Conservation (phyloP, 306 rosid genomes). For the Ammopiptanthus mongolicus region DNA sequence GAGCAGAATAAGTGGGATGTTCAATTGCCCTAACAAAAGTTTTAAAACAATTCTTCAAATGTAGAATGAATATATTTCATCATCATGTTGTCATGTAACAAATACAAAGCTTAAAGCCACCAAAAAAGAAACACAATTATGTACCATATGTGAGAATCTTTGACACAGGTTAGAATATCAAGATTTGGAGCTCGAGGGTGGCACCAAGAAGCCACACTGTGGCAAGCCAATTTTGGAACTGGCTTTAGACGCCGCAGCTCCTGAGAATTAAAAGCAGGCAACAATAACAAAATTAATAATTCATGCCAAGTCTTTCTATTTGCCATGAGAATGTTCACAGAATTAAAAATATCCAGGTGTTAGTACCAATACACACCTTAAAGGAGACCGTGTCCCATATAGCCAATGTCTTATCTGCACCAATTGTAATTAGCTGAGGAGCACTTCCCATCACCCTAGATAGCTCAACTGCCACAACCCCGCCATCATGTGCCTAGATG, state of each 20-base stretch:
- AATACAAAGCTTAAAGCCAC: slow-evolving; percentile 9
- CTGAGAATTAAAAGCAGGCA: slow-evolving; percentile 40
- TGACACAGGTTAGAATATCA: slow-evolving; percentile 93
- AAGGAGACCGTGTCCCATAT: slow-evolving; percentile 97
- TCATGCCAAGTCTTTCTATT: slow-evolving; percentile 25
- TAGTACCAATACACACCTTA: slow-evolving; percentile 48
- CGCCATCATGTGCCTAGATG: slow-evolving; percentile 93
- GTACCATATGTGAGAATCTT: slow-evolving; percentile 96
- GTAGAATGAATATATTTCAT: slow-evolving; percentile 8
- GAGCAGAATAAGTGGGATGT: slow-evolving; percentile 97
- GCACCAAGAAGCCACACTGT: slow-evolving; percentile 98
- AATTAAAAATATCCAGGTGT: background rate
- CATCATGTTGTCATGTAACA: background rate
- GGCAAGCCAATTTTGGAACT: slow-evolving; percentile 93
- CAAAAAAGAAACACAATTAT: slow-evolving; percentile 14
- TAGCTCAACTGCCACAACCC: slow-evolving; percentile 96
- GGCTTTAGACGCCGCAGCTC: slow-evolving; percentile 96
- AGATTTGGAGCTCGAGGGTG: slow-evolving; percentile 99
- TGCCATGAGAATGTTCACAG: slow-evolving; percentile 6
- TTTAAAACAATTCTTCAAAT: background rate
- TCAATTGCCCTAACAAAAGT: slow-evolving; percentile 85
- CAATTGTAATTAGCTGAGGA: slow-evolving; percentile 97
- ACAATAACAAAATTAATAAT: background rate
- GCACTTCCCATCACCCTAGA: slow-evolving; percentile 95
- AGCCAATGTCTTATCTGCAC: slow-evolving; percentile 96